Conservation (phyloP, 768 basidiomycete species). For the Tulasnella sp. region DNA sequence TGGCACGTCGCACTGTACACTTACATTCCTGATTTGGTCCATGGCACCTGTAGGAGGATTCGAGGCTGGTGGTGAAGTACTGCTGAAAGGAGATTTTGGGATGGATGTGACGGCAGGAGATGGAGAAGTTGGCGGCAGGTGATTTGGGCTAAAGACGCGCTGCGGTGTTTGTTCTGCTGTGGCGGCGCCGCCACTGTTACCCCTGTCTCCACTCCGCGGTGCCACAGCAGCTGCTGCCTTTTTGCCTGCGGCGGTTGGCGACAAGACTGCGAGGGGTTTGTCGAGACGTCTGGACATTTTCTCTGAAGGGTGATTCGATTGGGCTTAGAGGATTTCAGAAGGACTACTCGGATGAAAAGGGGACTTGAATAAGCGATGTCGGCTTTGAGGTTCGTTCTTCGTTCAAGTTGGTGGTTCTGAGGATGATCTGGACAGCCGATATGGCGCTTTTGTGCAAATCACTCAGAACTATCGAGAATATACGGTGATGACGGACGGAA, state of each 20-base stretch:
- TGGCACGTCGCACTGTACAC: neutral
- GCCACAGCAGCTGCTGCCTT: neutral
- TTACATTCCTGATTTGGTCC: neutral
- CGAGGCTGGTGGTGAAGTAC: neutral
- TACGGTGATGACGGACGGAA: neutral
- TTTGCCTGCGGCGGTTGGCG: neutral
- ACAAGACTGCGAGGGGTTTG: neutral
- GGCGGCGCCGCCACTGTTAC: neutral
- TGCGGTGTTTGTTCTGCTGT: slow-evolving; percentile 7
- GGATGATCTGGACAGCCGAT: neutral
- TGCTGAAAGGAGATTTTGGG: slow-evolving; percentile 4
- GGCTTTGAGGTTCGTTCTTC: neutral
- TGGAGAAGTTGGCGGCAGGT: neutral
- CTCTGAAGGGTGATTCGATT: neutral
- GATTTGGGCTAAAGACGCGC: slow-evolving; percentile 13
- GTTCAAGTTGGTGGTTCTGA: neutral
- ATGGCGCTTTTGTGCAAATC: neutral
- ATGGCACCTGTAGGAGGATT: slow-evolving; percentile 3
- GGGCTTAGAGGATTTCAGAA: neutral
- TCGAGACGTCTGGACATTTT: neutral
- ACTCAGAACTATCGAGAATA: neutral
- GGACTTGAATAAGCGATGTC: neutral
- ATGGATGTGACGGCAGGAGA: neutral
- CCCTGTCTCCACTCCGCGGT: neutral
- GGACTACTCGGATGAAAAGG: neutral